phyloP scores from a whole-genome alignment of 2,329 filamentous ascomycete species.

The Sporothrix brunneoviolacea region DNA sequence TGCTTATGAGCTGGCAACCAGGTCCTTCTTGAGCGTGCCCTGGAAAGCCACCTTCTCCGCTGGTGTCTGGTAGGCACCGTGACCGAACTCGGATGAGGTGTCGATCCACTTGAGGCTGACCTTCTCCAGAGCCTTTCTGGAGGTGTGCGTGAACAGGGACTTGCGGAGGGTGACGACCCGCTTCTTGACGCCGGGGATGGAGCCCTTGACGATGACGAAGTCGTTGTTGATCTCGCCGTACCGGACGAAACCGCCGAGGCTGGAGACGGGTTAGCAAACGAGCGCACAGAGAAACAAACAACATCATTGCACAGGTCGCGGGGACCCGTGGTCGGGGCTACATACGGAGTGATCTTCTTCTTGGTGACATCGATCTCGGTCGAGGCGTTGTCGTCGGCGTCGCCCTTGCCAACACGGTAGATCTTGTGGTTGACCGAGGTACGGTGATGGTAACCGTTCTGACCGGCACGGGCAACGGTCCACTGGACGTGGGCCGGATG shows the following conservation, averaged over 20 bases:
- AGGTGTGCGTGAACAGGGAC: constrained; percentile 97
- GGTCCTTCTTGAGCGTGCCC: constrained; percentile 99
- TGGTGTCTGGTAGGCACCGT: constrained; percentile 98
- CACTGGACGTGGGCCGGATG: constrained; percentile 99
- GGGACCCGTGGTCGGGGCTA: constrained; percentile 27
- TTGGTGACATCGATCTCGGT: constrained; percentile 96
- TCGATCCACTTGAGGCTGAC: constrained; percentile 99
- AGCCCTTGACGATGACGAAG: constrained; percentile 95
- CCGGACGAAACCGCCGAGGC: constrained; percentile 97
- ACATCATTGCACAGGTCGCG: neutral
- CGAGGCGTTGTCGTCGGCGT: constrained; percentile 83
- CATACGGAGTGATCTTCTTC: constrained; percentile 99
- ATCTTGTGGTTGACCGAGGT: constrained; percentile 99
- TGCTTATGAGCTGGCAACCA: constrained; percentile 40
- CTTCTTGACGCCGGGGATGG: constrained; percentile 98
- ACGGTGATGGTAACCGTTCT: constrained; percentile 99
- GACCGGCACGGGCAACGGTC: constrained; percentile 99
- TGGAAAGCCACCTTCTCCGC: constrained; percentile 97
- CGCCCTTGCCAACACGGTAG: constrained; percentile 94
- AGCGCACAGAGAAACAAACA: neutral
- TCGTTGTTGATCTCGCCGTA: constrained; percentile 99
- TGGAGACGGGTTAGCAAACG: constrained; percentile 31
- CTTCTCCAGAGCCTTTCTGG: constrained; percentile 94
- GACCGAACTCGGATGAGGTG: constrained; percentile 98
- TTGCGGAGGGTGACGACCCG: constrained; percentile 97